Evolutionary conservation across 2,329 filamentous ascomycete species (phyloP).

Genomic region (Celoporthe dispersa): DNA sequence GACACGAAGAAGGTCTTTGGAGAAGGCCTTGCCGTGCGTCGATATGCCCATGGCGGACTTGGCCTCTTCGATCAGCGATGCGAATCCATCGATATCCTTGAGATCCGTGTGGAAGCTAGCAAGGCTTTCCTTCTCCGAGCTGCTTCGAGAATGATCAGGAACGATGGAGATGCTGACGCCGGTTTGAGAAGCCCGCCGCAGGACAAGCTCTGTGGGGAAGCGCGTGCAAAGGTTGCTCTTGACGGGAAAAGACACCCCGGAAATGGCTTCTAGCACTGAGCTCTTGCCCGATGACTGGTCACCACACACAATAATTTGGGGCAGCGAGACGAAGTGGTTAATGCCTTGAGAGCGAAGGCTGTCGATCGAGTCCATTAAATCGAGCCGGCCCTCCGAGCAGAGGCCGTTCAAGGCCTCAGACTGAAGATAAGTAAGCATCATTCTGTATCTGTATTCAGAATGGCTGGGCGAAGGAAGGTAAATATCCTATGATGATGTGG

Average conservation of each 20-base stretch:
- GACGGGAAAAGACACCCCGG: constrained; percentile 7
- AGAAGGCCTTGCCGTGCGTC: constrained; percentile 40
- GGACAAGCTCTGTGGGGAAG: constrained; percentile 19
- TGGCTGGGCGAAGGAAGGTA: no score
- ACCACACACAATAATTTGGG: constrained; percentile 21
- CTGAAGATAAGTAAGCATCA: neutral
- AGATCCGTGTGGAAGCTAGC: neutral
- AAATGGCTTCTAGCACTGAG: constrained; percentile 25
- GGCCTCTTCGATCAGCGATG: constrained; percentile 35
- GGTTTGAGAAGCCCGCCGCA: neutral
- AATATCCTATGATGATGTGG: neutral
- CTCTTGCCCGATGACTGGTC: constrained; percentile 23
- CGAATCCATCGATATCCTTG: neutral
- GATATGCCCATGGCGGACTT: constrained; percentile 50
- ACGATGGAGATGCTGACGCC: neutral
- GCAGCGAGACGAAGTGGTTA: constrained; percentile 6
- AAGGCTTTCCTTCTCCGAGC: neutral
- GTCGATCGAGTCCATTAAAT: neutral
- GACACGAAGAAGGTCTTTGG: constrained; percentile 45
- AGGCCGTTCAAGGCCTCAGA: neutral
- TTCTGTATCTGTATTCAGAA: neutral
- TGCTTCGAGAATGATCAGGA: neutral
- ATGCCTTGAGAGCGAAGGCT: constrained; percentile 5
- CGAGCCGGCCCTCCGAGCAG: neutral
- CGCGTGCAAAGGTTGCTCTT: constrained; percentile 16